These are phyloP conservation scores for Tephrocybe sp. DNA, from an alignment of 768 basidiomycete genomes.

Conservation along the genomic window DNA sequence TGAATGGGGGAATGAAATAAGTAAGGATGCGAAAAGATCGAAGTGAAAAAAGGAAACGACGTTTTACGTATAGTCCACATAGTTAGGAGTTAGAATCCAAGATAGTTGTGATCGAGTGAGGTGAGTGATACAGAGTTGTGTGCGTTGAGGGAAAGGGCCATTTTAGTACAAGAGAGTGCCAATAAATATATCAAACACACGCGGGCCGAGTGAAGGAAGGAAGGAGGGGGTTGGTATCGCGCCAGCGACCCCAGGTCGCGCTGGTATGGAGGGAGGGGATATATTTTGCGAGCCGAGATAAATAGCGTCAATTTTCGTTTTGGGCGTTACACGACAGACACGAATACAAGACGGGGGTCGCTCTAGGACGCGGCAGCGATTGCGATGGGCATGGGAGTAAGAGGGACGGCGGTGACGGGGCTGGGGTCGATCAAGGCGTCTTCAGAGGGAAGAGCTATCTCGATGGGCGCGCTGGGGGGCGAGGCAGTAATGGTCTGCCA, in stretches of 20 bases:
- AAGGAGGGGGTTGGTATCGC: slow-evolving; percentile 19
- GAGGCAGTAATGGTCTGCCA: slow-evolving; percentile 15
- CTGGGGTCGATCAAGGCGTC: background rate
- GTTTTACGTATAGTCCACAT: too few species aligned
- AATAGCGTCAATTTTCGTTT: background rate
- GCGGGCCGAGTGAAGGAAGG: slow-evolving; percentile 9
- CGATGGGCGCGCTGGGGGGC: slow-evolving; percentile 2
- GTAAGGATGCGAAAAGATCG: too few species aligned
- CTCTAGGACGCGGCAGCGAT: background rate
- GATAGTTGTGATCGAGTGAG: too few species aligned
- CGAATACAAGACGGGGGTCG: too few species aligned
- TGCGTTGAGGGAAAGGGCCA: background rate
- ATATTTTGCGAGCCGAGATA: slow-evolving; percentile 1
- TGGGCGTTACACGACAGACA: too few species aligned
- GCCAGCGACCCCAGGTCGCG: slow-evolving; percentile 21
- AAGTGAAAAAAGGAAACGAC: too few species aligned
- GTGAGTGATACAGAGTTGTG: slow-evolving; percentile 9
- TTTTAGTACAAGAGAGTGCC: slow-evolving; percentile 11
- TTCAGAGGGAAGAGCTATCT: slow-evolving; percentile 5
- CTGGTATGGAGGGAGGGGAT: slow-evolving; percentile 7
- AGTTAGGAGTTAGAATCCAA: slow-evolving; percentile 7
- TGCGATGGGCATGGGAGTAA: background rate
- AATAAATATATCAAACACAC: slow-evolving; percentile 26
- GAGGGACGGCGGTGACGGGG: background rate
- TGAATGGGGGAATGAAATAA: too few species aligned